These are phyloP conservation scores for Kodamaea kakaduensis DNA, from an alignment of 805 yeast species.

Conservation along the genomic window DNA sequence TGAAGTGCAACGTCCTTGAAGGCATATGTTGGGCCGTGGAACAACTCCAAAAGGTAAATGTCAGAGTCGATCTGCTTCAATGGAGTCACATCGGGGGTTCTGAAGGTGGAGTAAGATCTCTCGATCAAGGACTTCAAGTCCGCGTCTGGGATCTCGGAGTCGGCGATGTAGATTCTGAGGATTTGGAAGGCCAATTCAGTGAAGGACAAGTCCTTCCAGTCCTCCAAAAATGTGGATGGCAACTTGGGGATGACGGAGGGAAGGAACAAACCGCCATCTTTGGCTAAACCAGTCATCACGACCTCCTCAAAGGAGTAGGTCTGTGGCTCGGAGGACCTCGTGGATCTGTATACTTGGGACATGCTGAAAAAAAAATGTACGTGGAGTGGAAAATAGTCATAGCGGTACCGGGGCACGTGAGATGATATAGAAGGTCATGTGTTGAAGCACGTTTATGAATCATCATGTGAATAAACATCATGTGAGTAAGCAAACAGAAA, in stretches of 20 bases:
- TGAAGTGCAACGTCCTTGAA: slow-evolving; percentile 98
- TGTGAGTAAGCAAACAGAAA: too few relatives aligned
- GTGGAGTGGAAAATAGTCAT: slow-evolving; percentile 4
- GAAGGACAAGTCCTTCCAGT: slow-evolving; percentile 75
- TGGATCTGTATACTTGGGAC: slow-evolving; percentile 71
- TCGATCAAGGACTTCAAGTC: slow-evolving; percentile 63
- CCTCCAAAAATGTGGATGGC: slow-evolving; percentile 48
- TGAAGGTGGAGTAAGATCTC: slow-evolving; percentile 86
- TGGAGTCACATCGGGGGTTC: slow-evolving; percentile 87
- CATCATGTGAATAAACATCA: too few relatives aligned
- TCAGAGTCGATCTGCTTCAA: slow-evolving; percentile 56
- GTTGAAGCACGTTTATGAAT: neutral
- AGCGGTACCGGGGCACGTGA: slow-evolving; percentile 6
- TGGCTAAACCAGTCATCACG: slow-evolving; percentile 86
- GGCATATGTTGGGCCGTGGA: slow-evolving; percentile 99
- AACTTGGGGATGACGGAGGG: slow-evolving; percentile 79
- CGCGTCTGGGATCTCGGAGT: slow-evolving; percentile 64
- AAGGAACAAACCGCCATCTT: slow-evolving; percentile 93
- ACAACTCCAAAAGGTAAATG: slow-evolving; percentile 79
- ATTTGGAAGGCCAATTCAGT: slow-evolving; percentile 85
- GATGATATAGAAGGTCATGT: too few relatives aligned
- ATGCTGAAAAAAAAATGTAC: slow-evolving; percentile 9
- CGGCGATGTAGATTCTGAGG: slow-evolving; percentile 70
- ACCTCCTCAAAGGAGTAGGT: slow-evolving; percentile 72
- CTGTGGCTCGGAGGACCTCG: slow-evolving; percentile 57